A percentile compares a stretch with the other conserved stretches of the same genome.
These are phyloP conservation scores for Globisporangium mamillatum DNA, from an alignment of 352 stramenopile species.

Conservation along the genomic window DNA sequence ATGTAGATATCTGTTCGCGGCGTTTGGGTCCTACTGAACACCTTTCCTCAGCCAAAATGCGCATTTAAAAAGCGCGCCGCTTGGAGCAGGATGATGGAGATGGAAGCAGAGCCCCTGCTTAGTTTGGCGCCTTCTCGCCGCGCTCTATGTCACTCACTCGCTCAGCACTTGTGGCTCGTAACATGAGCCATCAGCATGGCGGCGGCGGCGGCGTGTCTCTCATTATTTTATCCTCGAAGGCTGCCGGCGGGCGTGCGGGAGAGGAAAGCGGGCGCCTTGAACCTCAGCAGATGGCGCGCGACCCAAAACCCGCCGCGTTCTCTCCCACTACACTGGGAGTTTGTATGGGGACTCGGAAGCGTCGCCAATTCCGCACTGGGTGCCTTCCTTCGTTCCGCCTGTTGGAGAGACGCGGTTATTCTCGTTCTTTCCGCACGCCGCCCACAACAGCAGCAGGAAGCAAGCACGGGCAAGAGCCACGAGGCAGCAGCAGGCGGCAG, in stretches of 20 bases:
- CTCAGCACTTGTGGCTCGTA: background rate
- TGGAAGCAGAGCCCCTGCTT: background rate
- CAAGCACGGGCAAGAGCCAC: background rate
- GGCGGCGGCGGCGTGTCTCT: background rate
- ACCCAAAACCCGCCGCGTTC: background rate
- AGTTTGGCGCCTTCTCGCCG: background rate
- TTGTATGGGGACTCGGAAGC: slow-evolving; percentile 2
- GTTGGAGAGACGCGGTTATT: slow-evolving; percentile 5
- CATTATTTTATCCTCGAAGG: background rate
- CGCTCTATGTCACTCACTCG: background rate
- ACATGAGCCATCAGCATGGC: background rate
- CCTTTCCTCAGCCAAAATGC: background rate
- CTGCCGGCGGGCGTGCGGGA: background rate
- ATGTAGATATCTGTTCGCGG: background rate
- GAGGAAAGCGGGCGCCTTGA: background rate
- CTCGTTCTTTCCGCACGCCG: background rate
- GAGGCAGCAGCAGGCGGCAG: slow-evolving; percentile 1
- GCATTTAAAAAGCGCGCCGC: no score
- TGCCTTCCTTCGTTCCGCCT: background rate
- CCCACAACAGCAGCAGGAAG: background rate
- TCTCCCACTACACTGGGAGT: slow-evolving; percentile 2
- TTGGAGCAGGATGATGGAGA: background rate
- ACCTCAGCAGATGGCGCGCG: slow-evolving; percentile 5
- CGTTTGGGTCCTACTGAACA: background rate
- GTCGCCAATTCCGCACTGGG: background rate